Base-by-base conservation (phyloP, 352 stramenopile genomes). In the Phytopythium kandeliae region DNA sequence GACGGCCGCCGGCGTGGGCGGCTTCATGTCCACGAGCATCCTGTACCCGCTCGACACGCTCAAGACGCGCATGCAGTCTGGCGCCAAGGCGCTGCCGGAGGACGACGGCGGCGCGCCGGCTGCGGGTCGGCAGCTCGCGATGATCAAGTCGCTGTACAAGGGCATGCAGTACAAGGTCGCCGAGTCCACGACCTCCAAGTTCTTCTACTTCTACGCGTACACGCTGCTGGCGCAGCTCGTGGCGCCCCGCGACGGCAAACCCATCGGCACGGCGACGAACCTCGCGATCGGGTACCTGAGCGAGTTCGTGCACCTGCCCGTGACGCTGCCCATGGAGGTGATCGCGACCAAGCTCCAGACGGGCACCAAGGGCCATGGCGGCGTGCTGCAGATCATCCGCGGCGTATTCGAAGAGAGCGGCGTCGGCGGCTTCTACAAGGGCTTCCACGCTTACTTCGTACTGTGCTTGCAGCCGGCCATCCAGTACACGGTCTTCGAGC, bases 391-490 rank as follows among this genome's bases (percentile, higher is more conserved):
- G 54, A 84, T 93, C 15, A 58, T 90, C 19, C 63, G 75, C 37
- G 62, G 51, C 6, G 79, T 92, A 55, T 60, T 86, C n/a, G 72
- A 80, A 36, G 76, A 94, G 37, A 87, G 68, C 60, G 78, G 80
- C 21, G 37, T 77, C 13, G 60, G 52, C 0, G 84, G 79, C 22
- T 89, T 96, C 48, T 96, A 96, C 74, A 92, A 92, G 51, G 85
- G 85, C 17, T 78, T 96, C 35, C 69, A 80, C n/a, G 85, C 93
- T 7, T 97, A 97, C 64, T 94, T 93, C 54, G 86, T 98, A 37
- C 78, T 99, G 19, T 98, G 95, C 65, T 68, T 99, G 46, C 97
- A 99, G 74, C 96, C 96, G 12, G 95, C 96, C 15, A 97, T 99
- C 59, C 95, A 98, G 60, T 98, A 98, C 66, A 98, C 95, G 15